phyloP scores from a whole-genome alignment of 257 asterid genomes.

The Petunia axillaris region DNA sequence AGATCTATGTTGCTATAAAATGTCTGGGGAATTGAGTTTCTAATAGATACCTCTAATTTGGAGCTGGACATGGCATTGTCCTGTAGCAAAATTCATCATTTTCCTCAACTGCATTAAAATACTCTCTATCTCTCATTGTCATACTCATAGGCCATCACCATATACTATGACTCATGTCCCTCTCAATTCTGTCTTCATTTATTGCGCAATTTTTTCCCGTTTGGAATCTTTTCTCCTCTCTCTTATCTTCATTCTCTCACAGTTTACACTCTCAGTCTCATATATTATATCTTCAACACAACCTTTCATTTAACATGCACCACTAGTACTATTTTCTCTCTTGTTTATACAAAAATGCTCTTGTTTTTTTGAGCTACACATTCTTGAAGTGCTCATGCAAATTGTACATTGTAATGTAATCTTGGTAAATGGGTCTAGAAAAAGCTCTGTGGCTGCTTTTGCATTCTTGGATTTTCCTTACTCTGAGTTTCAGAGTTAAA shows the following conservation, averaged over 20 bases:
- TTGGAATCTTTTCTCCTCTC: conserved; percentile 34
- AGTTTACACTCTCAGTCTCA: conserved; percentile 63
- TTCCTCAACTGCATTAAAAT: no score
- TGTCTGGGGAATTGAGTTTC: no score
- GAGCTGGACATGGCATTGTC: no score
- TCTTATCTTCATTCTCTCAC: conserved; percentile 41
- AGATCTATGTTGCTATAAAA: no score
- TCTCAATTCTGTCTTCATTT: conserved; percentile 49
- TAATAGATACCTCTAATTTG: no score
- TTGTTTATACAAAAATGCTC: conserved; percentile 25
- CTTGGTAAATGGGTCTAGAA: conserved; percentile 43
- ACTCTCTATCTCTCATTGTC: no score
- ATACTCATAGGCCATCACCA: conserved; percentile 45
- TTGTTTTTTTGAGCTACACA: not conserved
- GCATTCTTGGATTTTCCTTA: conserved; percentile 44
- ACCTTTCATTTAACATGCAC: conserved; percentile 51
- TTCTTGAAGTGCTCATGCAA: not conserved
- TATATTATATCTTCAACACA: conserved; percentile 54
- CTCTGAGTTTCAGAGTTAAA: conserved; percentile 39
- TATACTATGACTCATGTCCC: conserved; percentile 40
- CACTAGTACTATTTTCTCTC: conserved; percentile 41
- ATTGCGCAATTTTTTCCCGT: conserved; percentile 23
- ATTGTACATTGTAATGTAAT: not conserved
- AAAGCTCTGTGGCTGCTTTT: conserved; percentile 39
- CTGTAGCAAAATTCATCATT: no score